phyloP scores from a whole-genome alignment of 169 alveolate species.

The Cryptosporidium ubiquitum region DNA sequence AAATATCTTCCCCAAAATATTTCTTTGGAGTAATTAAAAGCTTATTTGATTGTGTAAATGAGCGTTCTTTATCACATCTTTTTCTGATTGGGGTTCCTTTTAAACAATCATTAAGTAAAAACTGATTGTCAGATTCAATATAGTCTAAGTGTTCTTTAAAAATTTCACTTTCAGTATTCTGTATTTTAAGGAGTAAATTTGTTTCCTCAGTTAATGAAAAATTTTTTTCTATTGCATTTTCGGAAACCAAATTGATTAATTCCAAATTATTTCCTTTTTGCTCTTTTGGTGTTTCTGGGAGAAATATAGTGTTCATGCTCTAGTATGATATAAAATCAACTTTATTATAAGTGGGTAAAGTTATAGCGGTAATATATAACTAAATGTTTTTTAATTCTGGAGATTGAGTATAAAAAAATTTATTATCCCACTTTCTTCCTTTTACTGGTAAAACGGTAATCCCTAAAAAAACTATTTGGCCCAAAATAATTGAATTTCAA shows the following conservation, averaged over 20 bases:
- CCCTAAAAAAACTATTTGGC: not conserved
- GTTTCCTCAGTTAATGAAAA: not conserved
- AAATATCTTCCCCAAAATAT: conserved; percentile 36
- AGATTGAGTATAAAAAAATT: conserved; percentile 13
- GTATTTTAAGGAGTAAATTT: conserved; percentile 7
- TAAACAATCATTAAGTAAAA: not conserved
- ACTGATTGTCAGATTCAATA: not conserved
- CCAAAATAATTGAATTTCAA: not conserved
- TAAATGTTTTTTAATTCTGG: not conserved
- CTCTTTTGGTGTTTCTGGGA: conserved; percentile 22
- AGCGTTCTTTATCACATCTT: not conserved
- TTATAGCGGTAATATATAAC: not conserved
- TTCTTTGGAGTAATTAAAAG: conserved; percentile 20
- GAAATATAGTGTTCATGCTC: not conserved
- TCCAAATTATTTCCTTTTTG: not conserved
- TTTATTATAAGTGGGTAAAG: not conserved
- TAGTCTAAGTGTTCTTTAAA: not conserved
- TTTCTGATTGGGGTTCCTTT: conserved; percentile 29
- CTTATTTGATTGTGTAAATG: not conserved
- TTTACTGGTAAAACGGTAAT: conserved; percentile 24
- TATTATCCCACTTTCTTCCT: conserved; percentile 46
- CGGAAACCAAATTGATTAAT: not conserved
- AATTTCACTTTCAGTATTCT: not conserved
- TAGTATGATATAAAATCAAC: not conserved
- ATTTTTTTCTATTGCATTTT: not conserved